Evolutionary conservation across 2,329 filamentous ascomycete species (phyloP).

Genomic region (Exophiala oligosperma): DNA sequence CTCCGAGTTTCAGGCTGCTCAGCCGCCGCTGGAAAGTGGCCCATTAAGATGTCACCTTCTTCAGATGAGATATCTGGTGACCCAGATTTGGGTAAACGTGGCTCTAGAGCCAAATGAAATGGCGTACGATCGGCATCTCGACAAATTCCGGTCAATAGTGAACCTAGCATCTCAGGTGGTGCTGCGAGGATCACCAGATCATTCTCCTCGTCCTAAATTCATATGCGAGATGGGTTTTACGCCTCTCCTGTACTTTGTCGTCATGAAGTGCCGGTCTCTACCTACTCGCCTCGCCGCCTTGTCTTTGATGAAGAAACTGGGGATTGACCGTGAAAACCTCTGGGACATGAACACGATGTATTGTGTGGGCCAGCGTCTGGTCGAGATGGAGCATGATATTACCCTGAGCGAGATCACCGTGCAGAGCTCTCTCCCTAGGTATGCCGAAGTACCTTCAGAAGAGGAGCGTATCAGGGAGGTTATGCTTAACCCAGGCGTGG

Average conservation of each 20-base stretch:
- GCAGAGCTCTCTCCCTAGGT: background rate
- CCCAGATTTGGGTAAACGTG: background rate
- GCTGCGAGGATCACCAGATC: background rate
- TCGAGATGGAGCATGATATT: constrained; percentile 6
- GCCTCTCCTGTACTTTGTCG: constrained; percentile 4
- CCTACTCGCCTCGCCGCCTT: background rate
- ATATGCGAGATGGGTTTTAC: constrained; percentile 2
- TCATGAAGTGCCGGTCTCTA: constrained; percentile 1
- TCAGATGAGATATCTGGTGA: background rate
- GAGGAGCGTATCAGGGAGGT: background rate
- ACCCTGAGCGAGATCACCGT: background rate
- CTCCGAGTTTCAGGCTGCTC: background rate
- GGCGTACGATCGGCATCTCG: background rate
- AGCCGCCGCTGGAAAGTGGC: background rate
- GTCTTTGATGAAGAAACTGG: background rate
- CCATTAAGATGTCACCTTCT: background rate
- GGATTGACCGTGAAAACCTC: background rate
- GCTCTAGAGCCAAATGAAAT: background rate
- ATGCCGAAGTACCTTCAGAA: background rate
- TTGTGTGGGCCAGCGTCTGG: background rate
- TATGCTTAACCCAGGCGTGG: background rate
- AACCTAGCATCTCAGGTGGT: background rate
- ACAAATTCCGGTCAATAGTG: background rate
- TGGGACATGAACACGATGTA: constrained; percentile 3
- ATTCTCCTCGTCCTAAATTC: background rate